Conservation (phyloP, 441 rosid genomes). For the Biscutella auriculata region DNA sequence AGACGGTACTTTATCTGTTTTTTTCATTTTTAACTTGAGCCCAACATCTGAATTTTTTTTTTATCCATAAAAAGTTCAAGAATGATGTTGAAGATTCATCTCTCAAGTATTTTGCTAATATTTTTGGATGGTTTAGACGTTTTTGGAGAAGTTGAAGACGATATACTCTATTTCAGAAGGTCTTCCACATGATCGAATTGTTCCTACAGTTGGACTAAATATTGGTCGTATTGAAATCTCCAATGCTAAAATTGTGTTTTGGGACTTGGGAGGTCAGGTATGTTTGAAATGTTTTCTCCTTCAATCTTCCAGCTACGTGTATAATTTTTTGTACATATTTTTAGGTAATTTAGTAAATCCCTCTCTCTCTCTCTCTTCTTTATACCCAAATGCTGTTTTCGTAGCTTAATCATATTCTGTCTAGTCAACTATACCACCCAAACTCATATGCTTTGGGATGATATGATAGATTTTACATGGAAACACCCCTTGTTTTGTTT, state of each 20-base stretch:
- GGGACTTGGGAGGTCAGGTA: conserved; percentile 99
- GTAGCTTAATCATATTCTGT: neutral
- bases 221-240: conserved; percentile 80
- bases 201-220: conserved; percentile 92
- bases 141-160: conserved; percentile 88
- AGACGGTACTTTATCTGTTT: conserved; percentile 40
- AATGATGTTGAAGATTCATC: neutral
- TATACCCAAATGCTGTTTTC: neutral
- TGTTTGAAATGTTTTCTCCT: neutral
- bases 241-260: conserved; percentile 76
- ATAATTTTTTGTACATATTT: too few relatives aligned
- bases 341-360: too few relatives aligned
- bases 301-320: too few relatives aligned
- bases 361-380: neutral
- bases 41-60: neutral
- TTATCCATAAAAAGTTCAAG: too few relatives aligned
- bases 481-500: neutral
- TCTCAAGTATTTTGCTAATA: neutral
- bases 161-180: conserved; percentile 72
- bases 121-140: conserved; percentile 36
- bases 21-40: neutral
- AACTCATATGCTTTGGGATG: neutral
- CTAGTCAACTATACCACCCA: neutral
- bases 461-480: neutral
- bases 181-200: conserved; percentile 89